Base-by-base conservation (phyloP, 495 filamentous ascomycete genomes). In the Polyplosphaeria fusca region DNA sequence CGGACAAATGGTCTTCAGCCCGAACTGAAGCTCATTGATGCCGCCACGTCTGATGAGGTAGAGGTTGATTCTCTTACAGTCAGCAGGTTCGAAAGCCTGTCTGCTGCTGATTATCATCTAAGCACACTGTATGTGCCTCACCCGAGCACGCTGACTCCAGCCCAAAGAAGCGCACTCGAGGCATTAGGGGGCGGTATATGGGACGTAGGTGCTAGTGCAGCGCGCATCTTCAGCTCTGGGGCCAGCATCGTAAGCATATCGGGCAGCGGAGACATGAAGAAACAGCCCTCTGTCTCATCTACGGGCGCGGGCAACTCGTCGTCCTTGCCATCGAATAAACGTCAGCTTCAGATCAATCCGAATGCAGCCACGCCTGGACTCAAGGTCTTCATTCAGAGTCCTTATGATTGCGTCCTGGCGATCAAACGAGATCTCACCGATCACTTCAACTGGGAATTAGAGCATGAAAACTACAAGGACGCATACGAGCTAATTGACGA, bases 321-420 rank as follows among this genome's bases (percentile, higher is more conserved):
- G 2, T 16, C 48, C 12, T 39, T 51, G 12, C 14, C 46, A 3
- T 39, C 55, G 5, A 54, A 52, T 11, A 67, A 58, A 41, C 28
- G 54, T 50, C 22, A 47, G 23, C 41, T 66, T 4, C 64, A 70
- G 24, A 54, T 65, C 18, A 67, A 70, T 51, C 66, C 67, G 3
- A 65, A 69, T 28, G 63, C 66, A 11, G 60, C 65, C 24, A 82
- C 82, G 14, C 79, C 83, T 5, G 91, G 93, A 0, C 79, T 91
- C 58, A 97, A 96, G 63, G 88, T 98, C 23, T 96, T 95, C 67
- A 86, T 98, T 26, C 89, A 94, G 47, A 96, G 91, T 63, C 94
- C 94, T 1, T 98, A 93, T 61, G 93, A 98, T 71, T 95, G 91
- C 60, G 82, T 96, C 20, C 76, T 95, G 50, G 87, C 89, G 0